Base-by-base conservation (phyloP, 116 monocot species). In the Trichopus zeylanicus region DNA sequence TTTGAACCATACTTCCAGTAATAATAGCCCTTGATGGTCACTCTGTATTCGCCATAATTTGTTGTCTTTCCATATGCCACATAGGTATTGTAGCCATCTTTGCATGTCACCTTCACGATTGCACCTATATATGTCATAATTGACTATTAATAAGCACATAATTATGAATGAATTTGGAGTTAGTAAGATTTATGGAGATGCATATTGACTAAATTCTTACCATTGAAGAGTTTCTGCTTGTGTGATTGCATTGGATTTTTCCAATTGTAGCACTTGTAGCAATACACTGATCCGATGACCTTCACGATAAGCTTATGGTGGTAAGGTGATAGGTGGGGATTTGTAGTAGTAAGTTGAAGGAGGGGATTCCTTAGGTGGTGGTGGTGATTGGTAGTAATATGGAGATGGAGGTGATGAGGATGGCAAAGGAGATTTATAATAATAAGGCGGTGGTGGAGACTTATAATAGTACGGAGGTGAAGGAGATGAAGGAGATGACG, bases 61-160 rank as follows among this genome's bases (percentile, higher is more conserved):
- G 74, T 66, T 31, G 74, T 80, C 32, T 62, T 46, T 32, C 79
- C 74, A 23, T 42, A 74, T n/a, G 34, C 67, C 6, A 63, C 56
- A 25, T 74, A 58, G 29, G 70, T 51, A 31, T 70, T 28, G 30
- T 53, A 32, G 21, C 51, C 64, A 3, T 58, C 57, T 29, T 46
- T 56, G 61, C 79, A 80, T 60, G 65, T 74, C 27, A 73, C 70
- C 59, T 80, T 80, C 62, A 80, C 74, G 4, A 62, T 38, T 0
- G 70, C 79, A 13, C 74, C 79, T 42, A n/a, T n/a, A n/a, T n/a
- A n/a, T n/a, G n/a, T n/a, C n/a, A n/a, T n/a, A n/a, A n/a, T n/a
- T n/a, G n/a, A n/a, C n/a, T n/a, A n/a, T n/a, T n/a, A n/a, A n/a
- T n/a, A n/a, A n/a, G 42, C 42, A 42, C 12, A 42, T n/a, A 42